Evolutionary conservation across 1,284 basidiomycete genomes (phyloP), one percentile per base, ranked within the genome.

Genomic region (Cryptococcus deneoformans): DNA sequence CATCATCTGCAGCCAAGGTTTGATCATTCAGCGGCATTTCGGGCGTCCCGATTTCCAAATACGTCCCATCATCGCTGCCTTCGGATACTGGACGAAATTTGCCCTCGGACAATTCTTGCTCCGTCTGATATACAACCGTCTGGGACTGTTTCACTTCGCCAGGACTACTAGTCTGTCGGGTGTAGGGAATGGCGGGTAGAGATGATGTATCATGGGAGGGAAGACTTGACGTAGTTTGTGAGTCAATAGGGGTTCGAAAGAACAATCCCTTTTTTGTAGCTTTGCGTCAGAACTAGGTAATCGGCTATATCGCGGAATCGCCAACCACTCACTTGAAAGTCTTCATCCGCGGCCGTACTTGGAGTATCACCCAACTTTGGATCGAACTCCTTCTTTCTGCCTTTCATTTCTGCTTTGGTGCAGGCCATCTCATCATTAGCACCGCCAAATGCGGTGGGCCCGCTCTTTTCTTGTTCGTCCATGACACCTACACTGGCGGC

Each of bases 181-280:
- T 5, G 29, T 29, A 29, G 29, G 29, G 29, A 29, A 29, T 5
- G 5, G 29, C 29, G 29, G 29, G 29, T 29, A 3, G 29, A 29
- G 29, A 29, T 29, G 29, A 29, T 29, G 29, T 29, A 29, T 29
- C 29, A 29, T 29, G 5, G 29, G 29, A 29, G 29, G 42, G 24
- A 16, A 52, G 38, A 38, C 35, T 34, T 16, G 45, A 34, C 29
- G 50, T 51, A 4, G 38, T 50, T 16, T 36, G 16, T 34, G 34
- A 16, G 45, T 71, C 66, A 29, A 62, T 56, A 2, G 74, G 74
- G 2, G 74, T 71, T 9, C 71, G 68, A 62, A 72, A 76, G 66
- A 76, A 76, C 11, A 76, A 57, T 7, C 69, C 71, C 60, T 71
- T 56, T 29, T 57, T 57, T 42, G 43, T 2, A n/a, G 36, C 5